Conservation (phyloP, 768 basidiomycete species). For the Mycena sanguinolenta region DNA sequence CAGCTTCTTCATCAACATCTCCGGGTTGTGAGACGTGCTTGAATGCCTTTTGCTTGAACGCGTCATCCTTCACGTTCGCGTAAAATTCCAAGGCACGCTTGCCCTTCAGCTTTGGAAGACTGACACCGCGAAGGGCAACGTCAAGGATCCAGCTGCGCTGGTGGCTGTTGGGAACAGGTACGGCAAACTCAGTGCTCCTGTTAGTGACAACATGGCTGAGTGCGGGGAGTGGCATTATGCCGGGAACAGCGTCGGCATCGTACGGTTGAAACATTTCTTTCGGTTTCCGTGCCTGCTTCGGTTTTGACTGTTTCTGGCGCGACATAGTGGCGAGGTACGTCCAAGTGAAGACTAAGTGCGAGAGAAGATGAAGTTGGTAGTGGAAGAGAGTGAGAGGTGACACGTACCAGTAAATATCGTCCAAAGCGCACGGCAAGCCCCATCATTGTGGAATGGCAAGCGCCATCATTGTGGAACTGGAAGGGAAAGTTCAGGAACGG, state of each 20-base stretch:
- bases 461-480: too few species aligned
- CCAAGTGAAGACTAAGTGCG: too few species aligned
- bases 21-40: constrained; percentile 9
- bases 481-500: too few species aligned
- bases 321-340: too few species aligned
- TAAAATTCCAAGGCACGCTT: neutral
- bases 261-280: constrained; percentile 28
- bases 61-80: constrained; percentile 17
- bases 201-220: constrained; percentile 3
- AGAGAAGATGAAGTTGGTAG: neutral
- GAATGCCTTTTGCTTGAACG: constrained; percentile 22
- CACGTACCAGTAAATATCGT: too few species aligned
- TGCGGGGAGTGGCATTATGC: constrained; percentile 27
- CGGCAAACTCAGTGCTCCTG: constrained; percentile 3
- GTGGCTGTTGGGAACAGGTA: constrained; percentile 20
- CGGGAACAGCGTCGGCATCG: constrained; percentile 11
- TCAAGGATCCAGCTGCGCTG: constrained; percentile 25
- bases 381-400: too few species aligned
- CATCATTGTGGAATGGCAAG: too few species aligned
- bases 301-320: too few species aligned
- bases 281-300: too few species aligned
- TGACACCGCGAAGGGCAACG: constrained; percentile 5
- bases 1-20: constrained; percentile 8
- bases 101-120: neutral
- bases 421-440: neutral